These are phyloP conservation scores for Cutaneotrichosporon curvatum DNA, from an alignment of 1,284 basidiomycete genomes.

Conservation along the genomic window DNA sequence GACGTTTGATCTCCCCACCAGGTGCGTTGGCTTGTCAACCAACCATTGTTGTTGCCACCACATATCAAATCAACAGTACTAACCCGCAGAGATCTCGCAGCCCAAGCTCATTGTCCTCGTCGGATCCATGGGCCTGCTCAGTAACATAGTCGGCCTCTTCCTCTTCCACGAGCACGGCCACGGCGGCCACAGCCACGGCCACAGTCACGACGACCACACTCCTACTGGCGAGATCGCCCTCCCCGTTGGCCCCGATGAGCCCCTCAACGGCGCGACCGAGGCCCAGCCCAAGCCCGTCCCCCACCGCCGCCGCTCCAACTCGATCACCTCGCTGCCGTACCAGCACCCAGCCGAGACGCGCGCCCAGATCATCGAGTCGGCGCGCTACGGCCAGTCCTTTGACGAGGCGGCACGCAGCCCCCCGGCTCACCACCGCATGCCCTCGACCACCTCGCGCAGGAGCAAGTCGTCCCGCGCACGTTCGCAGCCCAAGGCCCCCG, in stretches of 20 bases:
- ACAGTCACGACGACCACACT: conserved; percentile 51
- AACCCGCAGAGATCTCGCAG: conserved; percentile 69
- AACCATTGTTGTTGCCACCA: too few relatives aligned
- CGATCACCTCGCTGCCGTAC: conserved; percentile 41
- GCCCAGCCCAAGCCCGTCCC: conserved; percentile 10
- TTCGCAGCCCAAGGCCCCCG: conserved; percentile 14
- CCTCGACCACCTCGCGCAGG: conserved; percentile 12
- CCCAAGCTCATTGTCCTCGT: conserved; percentile 85
- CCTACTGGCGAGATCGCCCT: conserved; percentile 23
- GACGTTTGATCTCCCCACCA: conserved; percentile 77
- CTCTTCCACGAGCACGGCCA: conserved; percentile 87
- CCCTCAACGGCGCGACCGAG: not conserved
- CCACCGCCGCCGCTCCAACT: conserved; percentile 32
- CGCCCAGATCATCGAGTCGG: conserved; percentile 78
- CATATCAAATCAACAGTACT: too few relatives aligned
- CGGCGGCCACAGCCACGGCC: conserved; percentile 50
- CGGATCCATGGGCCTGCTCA: conserved; percentile 78
- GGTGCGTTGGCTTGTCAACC: conserved; percentile 53
- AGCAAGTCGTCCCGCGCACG: conserved; percentile 4
- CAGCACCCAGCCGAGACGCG: conserved; percentile 79
- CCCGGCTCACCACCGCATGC: conserved; percentile 16
- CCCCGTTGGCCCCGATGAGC: conserved; percentile 20
- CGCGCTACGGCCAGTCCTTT: conserved; percentile 47
- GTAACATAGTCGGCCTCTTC: conserved; percentile 88
- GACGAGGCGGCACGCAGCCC: conserved; percentile 23